Evolutionary conservation across 306 rosid species (phyloP), one percentile per base, ranked within the genome.

Genomic region (Trifolium subterraneum): DNA sequence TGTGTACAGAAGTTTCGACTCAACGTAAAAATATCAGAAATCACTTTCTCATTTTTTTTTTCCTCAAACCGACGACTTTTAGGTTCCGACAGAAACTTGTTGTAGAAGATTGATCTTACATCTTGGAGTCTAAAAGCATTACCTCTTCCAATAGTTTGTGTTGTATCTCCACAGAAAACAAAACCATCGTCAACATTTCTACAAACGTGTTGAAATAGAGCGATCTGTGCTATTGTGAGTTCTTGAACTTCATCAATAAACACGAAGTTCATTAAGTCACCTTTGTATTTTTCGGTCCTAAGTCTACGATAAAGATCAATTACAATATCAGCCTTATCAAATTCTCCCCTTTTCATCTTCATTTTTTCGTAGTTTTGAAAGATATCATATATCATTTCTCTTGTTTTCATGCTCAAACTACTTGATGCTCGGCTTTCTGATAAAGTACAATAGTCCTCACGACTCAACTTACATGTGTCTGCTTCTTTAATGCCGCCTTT

Each of bases 231-330:
- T 91, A 89, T 83, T 0, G 91, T 83, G 0, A 92, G 85, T 68
- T 92, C 93, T 27, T 92, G 97, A 25, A 92, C 97, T 83, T 92
- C 97, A 78, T 92, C 97, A 15, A 92, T 72, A 47, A 80, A 89
- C 35, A 92, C 88, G 50, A 81, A 91, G 29, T 86, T 48, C 76
- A 92, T 80, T 47, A 31, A 3, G 74, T 86, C 90, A 61, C 90
- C 93, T 7, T 33, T 19, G 38, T 82, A 89, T 45, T 80, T 78
- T 47, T 77, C 60, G 10, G 2, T 45, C 71, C 73, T 73, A 12
- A 89, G 56, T 19, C 96, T 81, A 25, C 4, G 48, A 68, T 92
- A 91, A 2, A 92, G 84, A 74, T 86, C 88, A 19, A 73, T 83
- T 1, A 92, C 97, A 59, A 91, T 45, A 83, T 91, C 97, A 16